A percentile compares a stretch with the other conserved stretches of the same genome.
These are phyloP conservation scores for Eucalyptus grandis DNA, from an alignment of 345 rosid species.

Conservation along the genomic window DNA sequence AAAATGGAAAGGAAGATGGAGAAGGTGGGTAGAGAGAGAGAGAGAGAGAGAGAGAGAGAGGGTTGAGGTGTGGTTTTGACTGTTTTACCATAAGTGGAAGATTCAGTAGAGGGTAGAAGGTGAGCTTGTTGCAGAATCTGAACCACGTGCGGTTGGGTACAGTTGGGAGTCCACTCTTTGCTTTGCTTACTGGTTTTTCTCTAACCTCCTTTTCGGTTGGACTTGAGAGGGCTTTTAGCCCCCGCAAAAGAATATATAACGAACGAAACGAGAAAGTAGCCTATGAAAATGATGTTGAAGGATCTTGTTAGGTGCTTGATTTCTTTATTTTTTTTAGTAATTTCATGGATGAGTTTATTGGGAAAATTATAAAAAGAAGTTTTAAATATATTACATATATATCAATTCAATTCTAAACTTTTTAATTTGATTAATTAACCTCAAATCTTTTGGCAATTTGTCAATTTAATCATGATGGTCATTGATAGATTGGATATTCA, in stretches of 20 bases:
- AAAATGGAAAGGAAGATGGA: neutral
- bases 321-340: neutral
- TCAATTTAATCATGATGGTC: fast-evolving
- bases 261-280: neutral
- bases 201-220: neutral
- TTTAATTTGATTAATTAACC: neutral
- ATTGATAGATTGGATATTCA: neutral
- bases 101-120: neutral
- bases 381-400: no score
- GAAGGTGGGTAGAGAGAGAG: neutral
- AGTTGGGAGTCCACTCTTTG: neutral
- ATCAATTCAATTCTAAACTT: no score
- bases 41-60: neutral
- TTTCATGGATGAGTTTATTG: neutral
- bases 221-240: neutral
- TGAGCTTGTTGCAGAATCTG: neutral
- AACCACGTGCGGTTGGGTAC: neutral
- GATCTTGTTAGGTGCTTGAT: neutral
- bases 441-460: no score
- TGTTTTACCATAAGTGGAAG: neutral
- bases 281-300: neutral
- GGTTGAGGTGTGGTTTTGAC: neutral
- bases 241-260: neutral
- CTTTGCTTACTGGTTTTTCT: neutral
- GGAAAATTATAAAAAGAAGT: neutral